These are phyloP conservation scores for Thalassia testudinum DNA, from an alignment of 116 monocot genomes.

Conservation along the genomic window DNA sequence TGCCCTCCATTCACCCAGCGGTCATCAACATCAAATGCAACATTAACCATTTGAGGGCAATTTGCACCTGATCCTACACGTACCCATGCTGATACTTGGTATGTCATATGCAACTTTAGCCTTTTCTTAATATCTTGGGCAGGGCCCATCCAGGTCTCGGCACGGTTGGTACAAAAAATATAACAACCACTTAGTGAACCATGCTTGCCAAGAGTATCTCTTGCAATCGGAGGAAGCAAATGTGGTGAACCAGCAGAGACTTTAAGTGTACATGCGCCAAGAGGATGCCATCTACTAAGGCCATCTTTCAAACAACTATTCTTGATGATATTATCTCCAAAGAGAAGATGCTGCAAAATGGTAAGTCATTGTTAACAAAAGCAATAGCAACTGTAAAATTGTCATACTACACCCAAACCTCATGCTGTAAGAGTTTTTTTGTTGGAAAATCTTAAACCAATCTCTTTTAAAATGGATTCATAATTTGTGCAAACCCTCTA, in stretches of 20 bases:
- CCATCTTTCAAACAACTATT: slow-evolving; percentile 40
- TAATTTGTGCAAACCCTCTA: too few relatives aligned
- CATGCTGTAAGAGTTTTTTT: too few relatives aligned
- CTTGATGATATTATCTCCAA: slow-evolving; percentile 49
- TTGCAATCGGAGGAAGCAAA: slow-evolving; percentile 26
- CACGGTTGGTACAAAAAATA: slow-evolving; percentile 28
- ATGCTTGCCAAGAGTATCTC: slow-evolving; percentile 17
- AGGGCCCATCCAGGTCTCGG: slow-evolving; percentile 81
- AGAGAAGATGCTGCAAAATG: slow-evolving; percentile 20
- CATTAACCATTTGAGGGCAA: slow-evolving; percentile 43
- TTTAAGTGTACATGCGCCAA: slow-evolving; percentile 57
- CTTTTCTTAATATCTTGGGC: slow-evolving; percentile 52
- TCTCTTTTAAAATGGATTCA: too few relatives aligned
- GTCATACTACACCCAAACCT: too few relatives aligned
- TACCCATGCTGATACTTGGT: slow-evolving; percentile 78
- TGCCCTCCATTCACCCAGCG: slow-evolving; percentile 70
- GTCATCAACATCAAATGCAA: slow-evolving; percentile 50
- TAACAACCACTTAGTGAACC: slow-evolving; percentile 25
- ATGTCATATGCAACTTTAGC: slow-evolving; percentile 48
- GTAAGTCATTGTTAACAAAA: too few relatives aligned
- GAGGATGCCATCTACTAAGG: slow-evolving; percentile 47
- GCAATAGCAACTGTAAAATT: too few relatives aligned
- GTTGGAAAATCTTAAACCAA: too few relatives aligned
- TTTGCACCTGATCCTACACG: slow-evolving; percentile 31
- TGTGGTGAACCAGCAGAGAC: slow-evolving; percentile 33